Base-by-base conservation (phyloP, 116 monocot genomes). In the Trichopus zeylanicus region DNA sequence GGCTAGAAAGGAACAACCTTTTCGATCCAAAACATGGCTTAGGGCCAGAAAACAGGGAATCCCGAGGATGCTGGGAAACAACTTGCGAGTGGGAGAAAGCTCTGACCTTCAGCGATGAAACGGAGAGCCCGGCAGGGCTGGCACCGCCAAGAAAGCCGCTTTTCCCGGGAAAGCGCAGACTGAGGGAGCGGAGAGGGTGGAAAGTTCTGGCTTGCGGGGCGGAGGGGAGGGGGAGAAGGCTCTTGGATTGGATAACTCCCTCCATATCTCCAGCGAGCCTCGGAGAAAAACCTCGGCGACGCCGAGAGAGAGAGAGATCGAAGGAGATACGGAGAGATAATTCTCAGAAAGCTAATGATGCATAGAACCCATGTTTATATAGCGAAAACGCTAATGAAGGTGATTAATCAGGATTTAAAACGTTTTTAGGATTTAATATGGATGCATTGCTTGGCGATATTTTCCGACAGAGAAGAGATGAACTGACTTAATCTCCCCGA, bases 191-290 rank as follows among this genome's bases (percentile, higher is more conserved):
- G 31, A 74, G 22, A 28, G 75, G 68, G 46, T 67, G 62, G 57
- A 68, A 67, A 48, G 13, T 13, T 8, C 67, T 55, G 22, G 47
- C 25, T 32, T 69, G 70, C 34, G 75, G 75, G 6, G 70, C 67
- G 23, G 67, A 67, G 28, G 75, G 80, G 61, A 80, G 60, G 46
- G 68, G 68, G 31, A 80, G 63, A 48, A 80, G 59, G 63, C 75
- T 63, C 18, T 53, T 58, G 35, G 42, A 46, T 16, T 55, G 70
- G 56, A 79, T 61, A 65, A 70, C 57, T 39, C 68, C 61, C 33
- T 73, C 69, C 73, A 79, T 74, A 26, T 31, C 63, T 48, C 23
- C 37, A 2, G 51, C 21, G 23, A 46, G 15, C 46, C 32, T 5
- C 32, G 4, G 32, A 33, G 32, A 33, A 33, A 33, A 5, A 33